A percentile compares a stretch with the other conserved stretches of the same genome.
Evolutionary conservation across 2,329 filamentous ascomycete species (phyloP).

Genomic region (Aureobasidium sp.): DNA sequence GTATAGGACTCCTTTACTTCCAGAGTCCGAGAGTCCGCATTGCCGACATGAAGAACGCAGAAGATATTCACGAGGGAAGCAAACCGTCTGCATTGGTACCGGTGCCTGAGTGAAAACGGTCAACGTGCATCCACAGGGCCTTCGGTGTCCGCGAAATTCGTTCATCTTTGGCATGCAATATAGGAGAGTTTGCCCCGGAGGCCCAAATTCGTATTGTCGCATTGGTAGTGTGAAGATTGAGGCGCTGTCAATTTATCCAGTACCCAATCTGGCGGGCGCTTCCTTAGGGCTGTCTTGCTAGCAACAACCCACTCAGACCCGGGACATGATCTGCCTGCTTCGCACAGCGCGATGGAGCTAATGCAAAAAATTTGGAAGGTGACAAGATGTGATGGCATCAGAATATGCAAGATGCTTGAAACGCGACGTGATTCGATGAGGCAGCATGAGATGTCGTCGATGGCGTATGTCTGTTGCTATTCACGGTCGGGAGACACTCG

Average conservation of each 20-base stretch:
- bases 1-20: slow-evolving; percentile 2
- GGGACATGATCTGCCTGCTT: neutral
- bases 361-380: neutral
- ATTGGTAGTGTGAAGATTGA: neutral
- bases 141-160: neutral
- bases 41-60: slow-evolving; percentile 4
- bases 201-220: neutral
- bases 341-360: neutral
- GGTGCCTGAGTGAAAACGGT: slow-evolving; percentile 10
- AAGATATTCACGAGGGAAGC: neutral
- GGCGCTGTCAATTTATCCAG: slow-evolving; percentile 9
- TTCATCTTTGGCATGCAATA: neutral
- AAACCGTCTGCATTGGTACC: slow-evolving; percentile 8
- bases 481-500: neutral
- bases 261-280: neutral
- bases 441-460: neutral
- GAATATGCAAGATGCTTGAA: neutral
- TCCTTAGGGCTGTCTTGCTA: neutral
- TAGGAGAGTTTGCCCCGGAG: neutral
- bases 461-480: slow-evolving; percentile 5
- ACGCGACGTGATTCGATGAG: neutral
- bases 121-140: slow-evolving; percentile 5
- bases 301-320: neutral
- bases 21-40: neutral
- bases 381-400: neutral